A percentile compares a stretch with the other conserved stretches of the same genome.
Evolutionary conservation across 2,329 filamentous ascomycete genomes (phyloP).

Genomic region (Lomentospora prolificans): DNA sequence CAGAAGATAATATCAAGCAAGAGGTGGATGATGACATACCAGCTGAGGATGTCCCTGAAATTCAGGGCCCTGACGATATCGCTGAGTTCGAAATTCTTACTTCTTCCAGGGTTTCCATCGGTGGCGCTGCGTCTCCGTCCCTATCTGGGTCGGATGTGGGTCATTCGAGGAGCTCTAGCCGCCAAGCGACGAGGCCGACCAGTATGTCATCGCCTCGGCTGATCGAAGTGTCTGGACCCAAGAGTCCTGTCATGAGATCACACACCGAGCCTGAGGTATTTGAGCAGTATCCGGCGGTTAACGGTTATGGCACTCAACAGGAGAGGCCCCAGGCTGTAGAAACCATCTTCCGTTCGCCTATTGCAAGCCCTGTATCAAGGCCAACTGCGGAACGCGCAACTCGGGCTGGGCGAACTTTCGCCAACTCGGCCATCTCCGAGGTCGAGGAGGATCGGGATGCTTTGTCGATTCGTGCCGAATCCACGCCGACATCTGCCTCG

Average conservation of each 20-base stretch:
- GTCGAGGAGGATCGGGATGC: conserved; percentile 27
- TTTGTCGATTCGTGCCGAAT: conserved; percentile 9
- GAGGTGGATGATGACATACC: neutral
- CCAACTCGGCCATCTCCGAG: conserved; percentile 30
- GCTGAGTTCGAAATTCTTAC: conserved; percentile 51
- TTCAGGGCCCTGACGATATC: conserved; percentile 20
- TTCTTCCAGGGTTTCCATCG: conserved; percentile 45
- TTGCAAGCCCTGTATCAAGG: conserved; percentile 17
- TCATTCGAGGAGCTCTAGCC: conserved; percentile 15
- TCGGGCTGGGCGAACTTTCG: conserved; percentile 12
- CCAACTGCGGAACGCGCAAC: conserved; percentile 23
- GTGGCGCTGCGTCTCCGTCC: conserved; percentile 39
- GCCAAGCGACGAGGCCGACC: conserved; percentile 17
- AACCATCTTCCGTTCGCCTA: conserved; percentile 15
- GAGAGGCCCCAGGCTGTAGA: conserved; percentile 17
- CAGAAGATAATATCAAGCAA: conserved; percentile 9
- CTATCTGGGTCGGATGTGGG: conserved; percentile 34
- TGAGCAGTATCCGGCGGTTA: conserved; percentile 10
- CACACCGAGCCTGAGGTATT: neutral
- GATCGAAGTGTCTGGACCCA: conserved; percentile 44
- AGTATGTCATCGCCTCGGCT: conserved; percentile 48
- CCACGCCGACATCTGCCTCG: conserved; percentile 8
- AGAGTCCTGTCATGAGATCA: conserved; percentile 37
- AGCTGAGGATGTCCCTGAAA: neutral
- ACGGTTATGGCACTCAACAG: conserved; percentile 32